Percentiles rank a stretch among this genome's conserved stretches.
Conservation (phyloP, 192 early-diverging fungal species). For the Rhizoclosmatium globosum region DNA sequence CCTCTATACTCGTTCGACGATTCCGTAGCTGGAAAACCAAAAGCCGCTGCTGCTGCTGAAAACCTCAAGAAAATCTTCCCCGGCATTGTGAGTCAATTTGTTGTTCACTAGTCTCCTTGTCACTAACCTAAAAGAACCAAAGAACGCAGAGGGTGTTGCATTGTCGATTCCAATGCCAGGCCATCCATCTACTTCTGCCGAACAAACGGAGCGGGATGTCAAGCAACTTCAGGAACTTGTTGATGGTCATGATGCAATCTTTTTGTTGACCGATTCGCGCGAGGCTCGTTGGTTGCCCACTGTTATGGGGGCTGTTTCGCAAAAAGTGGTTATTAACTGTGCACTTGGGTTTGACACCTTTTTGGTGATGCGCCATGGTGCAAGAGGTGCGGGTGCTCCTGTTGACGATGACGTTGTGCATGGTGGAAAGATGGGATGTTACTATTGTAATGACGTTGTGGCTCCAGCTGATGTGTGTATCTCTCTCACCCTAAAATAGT, state of each 20-base stretch:
- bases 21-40: slow-evolving; percentile 82
- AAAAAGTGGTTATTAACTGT: slow-evolving; percentile 89
- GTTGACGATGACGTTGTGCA: slow-evolving; percentile 17
- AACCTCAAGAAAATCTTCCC: slow-evolving; percentile 81
- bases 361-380: slow-evolving; percentile 95
- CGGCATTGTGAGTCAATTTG: slow-evolving; percentile 66
- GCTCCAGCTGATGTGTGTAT: slow-evolving; percentile 87
- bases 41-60: slow-evolving; percentile 87
- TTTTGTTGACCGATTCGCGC: slow-evolving; percentile 92
- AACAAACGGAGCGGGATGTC: slow-evolving; percentile 50
- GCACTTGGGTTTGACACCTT: slow-evolving; percentile 97
- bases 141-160: slow-evolving; percentile 73
- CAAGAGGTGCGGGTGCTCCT: slow-evolving; percentile 41
- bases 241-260: slow-evolving; percentile 82
- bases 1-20: slow-evolving; percentile 93
- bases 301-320: slow-evolving; percentile 70
- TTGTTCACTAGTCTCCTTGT: neutral
- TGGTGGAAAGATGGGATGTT: slow-evolving; percentile 79
- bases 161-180: slow-evolving; percentile 97
- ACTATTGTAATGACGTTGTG: slow-evolving; percentile 98
- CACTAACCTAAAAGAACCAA: neutral
- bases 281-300: slow-evolving; percentile 98
- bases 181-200: slow-evolving; percentile 59
- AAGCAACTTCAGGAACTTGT: slow-evolving; percentile 71
- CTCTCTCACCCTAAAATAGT: neutral